Evolutionary conservation across 2,329 filamentous ascomycete genomes (phyloP).

Genomic region (Botryotinia narcissicola): DNA sequence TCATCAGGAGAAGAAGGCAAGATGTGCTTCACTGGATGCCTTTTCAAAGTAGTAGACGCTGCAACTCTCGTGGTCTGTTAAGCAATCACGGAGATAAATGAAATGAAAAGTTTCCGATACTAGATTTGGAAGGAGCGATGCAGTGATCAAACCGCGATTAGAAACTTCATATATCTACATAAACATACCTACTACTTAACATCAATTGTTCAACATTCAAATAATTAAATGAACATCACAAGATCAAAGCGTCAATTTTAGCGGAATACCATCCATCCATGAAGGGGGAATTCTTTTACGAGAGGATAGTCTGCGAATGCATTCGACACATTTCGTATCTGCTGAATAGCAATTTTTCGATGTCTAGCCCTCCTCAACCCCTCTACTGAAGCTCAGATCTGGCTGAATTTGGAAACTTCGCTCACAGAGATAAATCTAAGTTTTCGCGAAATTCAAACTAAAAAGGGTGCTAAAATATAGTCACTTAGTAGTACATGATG

Average conservation of each 20-base stretch:
- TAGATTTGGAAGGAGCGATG: background rate
- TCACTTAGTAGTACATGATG: background rate
- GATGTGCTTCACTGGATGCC: background rate
- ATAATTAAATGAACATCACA: background rate
- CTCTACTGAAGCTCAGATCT: background rate
- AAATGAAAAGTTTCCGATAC: no score
- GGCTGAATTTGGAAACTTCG: background rate
- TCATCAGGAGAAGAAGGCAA: background rate
- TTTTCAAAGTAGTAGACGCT: background rate
- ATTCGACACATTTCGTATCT: background rate
- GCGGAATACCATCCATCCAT: background rate
- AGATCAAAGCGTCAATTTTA: background rate
- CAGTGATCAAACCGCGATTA: background rate
- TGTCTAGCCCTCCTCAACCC: accelerated
- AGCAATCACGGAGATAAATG: background rate
- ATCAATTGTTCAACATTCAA: background rate
- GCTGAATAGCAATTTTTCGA: background rate
- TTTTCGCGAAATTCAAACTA: background rate
- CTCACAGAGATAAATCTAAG: background rate
- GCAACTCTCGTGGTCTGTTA: background rate
- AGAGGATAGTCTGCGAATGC: background rate
- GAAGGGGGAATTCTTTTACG: no score
- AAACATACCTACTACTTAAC: background rate
- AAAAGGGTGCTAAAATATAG: background rate
- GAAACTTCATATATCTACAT: background rate